phyloP scores from a whole-genome alignment of 495 filamentous ascomycete species.

The Penicillium arizonense region DNA sequence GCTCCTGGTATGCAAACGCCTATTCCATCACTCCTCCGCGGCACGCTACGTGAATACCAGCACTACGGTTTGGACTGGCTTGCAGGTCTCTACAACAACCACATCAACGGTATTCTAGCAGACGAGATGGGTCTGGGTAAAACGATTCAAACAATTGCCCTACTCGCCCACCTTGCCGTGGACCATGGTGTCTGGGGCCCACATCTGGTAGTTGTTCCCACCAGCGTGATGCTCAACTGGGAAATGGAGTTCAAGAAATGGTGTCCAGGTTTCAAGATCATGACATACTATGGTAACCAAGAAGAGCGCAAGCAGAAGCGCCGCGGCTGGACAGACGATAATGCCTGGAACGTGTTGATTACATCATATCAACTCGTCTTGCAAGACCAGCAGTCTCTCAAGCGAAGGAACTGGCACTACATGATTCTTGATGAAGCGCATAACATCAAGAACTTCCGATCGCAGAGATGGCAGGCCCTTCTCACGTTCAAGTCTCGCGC shows the following conservation, averaged over 20 bases:
- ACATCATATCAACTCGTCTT: conserved; percentile 96
- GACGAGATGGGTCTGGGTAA: conserved; percentile 99
- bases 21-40: conserved; percentile 84
- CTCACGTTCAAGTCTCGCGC: conserved; percentile 87
- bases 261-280: conserved; percentile 96
- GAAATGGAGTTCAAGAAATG: conserved; percentile 99
- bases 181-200: conserved; percentile 93
- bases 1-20: conserved; percentile 60
- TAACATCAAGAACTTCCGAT: conserved; percentile 99
- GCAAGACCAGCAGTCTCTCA: conserved; percentile 90
- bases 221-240: conserved; percentile 99
- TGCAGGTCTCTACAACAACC: conserved; percentile 83
- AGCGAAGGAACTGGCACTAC: conserved; percentile 93
- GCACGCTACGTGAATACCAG: conserved; percentile 93
- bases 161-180: conserved; percentile 90
- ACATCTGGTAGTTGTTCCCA: conserved; percentile 94
- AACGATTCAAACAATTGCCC: conserved; percentile 96
- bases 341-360: conserved; percentile 94
- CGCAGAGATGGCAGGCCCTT: conserved; percentile 92
- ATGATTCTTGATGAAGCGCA: conserved; percentile 98
- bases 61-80: conserved; percentile 97
- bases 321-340: conserved; percentile 84
- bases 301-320: conserved; percentile 91
- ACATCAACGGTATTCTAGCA: conserved; percentile 96
- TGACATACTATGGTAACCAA: conserved; percentile 92